A percentile compares a stretch with the other conserved stretches of the same genome.
These are phyloP conservation scores for Moniliella sp. DNA, from an alignment of 1,284 basidiomycete species.

Conservation along the genomic window DNA sequence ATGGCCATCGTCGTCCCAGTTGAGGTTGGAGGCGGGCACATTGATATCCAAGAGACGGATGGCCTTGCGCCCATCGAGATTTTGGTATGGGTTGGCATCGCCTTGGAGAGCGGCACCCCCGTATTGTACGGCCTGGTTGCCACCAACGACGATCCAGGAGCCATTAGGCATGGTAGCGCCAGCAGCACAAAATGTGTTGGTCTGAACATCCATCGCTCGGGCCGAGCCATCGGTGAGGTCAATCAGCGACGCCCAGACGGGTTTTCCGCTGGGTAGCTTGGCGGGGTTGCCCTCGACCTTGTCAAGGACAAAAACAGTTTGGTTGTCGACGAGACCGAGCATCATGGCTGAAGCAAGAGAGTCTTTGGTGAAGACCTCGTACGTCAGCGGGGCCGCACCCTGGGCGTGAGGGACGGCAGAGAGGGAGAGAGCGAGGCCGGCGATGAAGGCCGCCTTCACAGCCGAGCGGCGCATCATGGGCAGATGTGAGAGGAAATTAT, in stretches of 20 bases:
- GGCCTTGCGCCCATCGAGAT: constrained; percentile 23
- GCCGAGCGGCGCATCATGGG: too few relatives aligned
- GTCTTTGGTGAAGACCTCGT: constrained; percentile 13
- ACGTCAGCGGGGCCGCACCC: too few relatives aligned
- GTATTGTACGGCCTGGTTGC: constrained; percentile 31
- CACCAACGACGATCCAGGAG: constrained; percentile 33
- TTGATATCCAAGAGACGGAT: constrained; percentile 25
- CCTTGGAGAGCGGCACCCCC: constrained; percentile 14
- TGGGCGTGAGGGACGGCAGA: too few relatives aligned
- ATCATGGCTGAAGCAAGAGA: constrained; percentile 32
- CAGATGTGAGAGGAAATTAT: too few relatives aligned
- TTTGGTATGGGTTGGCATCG: constrained; percentile 10
- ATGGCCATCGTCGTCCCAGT: constrained; percentile 1
- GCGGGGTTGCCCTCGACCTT: constrained; percentile 34
- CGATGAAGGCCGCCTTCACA: too few relatives aligned
- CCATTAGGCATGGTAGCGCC: constrained; percentile 32
- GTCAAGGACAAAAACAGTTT: constrained; percentile 34
- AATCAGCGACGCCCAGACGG: constrained; percentile 24
- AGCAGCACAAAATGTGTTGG: constrained; percentile 35
- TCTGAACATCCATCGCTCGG: constrained; percentile 19
- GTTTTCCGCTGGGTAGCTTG: constrained; percentile 9
- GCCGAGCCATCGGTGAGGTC: constrained; percentile 15
- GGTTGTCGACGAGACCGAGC: constrained; percentile 26
- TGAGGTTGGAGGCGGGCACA: neutral
- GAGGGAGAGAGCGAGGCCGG: too few relatives aligned